Base-by-base conservation (phyloP, 2,329 filamentous ascomycete species). In the Metarhizium brunneum region DNA sequence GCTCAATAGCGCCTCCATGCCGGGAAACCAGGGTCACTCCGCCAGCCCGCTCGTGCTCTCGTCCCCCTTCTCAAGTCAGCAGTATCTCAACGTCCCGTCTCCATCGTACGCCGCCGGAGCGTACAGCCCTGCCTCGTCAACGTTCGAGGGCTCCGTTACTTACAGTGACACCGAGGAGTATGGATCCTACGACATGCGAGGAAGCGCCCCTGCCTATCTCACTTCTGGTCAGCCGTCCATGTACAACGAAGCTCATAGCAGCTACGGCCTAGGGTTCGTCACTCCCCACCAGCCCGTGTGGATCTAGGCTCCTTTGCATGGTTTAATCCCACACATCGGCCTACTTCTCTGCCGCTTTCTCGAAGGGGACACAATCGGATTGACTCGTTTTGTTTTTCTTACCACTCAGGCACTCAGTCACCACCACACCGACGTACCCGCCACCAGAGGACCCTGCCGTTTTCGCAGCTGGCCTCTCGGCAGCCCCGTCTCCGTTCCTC, bases 81-180 rank as follows among this genome's bases (percentile, higher is more conserved):
- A 84, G 62, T 86, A 84, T 65, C 77, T 86, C 56, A 80, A 73
- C 66, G 80, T 85, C 53, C 83, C 83, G n/a, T 84, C 82, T 55
- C 81, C 82, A 29, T 79, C 79, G 32, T 84, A 80, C 59, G 76
- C 72, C 53, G 75, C 72, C 54, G 76, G 75, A 54, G 76, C 76
- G 56, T 85, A 83, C 66, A 85, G 82, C 65, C 83, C 83, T 53
- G 79, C 82, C 25, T 83, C 82, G 35, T 85, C 83, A 57, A 83
- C 78, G 18, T 84, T 80, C 65, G 78, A 84, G 67, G 73, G 81
- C n/a, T 84, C 83, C 32, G 73, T 83, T 58, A 74, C 78, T 35
- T 85, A 84, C 70, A 85, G 82, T 70, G 83, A 85, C 63, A 74
- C 76, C 50, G 82, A 84, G 56, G 82, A 85, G 59, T 79, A 75